Evolutionary conservation across 2,329 filamentous ascomycete genomes (phyloP).

Genomic region (Ramularia endophylla): DNA sequence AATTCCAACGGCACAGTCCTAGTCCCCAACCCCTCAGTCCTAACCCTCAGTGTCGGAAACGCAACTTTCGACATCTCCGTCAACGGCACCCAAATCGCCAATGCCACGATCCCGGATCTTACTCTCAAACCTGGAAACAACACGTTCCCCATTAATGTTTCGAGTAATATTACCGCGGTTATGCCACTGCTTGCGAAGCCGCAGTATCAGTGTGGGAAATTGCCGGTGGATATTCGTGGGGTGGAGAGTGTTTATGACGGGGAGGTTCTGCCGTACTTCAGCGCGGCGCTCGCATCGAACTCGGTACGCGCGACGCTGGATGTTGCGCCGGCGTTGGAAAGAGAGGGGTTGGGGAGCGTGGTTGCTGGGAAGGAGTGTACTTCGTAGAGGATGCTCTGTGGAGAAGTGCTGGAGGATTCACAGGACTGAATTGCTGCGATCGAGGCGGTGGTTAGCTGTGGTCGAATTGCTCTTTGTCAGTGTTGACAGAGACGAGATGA

Average conservation of each 20-base stretch:
- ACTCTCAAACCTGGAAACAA: constrained; percentile 55
- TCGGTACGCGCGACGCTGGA: background rate
- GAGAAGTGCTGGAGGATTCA: no score
- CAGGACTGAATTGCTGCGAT: no score
- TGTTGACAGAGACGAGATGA: no score
- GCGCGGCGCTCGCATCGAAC: background rate
- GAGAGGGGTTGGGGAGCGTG: background rate
- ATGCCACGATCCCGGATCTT: constrained; percentile 53
- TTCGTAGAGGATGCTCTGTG: background rate
- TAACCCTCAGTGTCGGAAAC: constrained; percentile 64
- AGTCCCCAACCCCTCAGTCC: constrained; percentile 59
- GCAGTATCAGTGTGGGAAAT: constrained; percentile 50
- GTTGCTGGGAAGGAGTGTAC: background rate
- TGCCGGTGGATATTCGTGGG: constrained; percentile 35
- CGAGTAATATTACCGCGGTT: constrained; percentile 47
- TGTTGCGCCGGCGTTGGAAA: background rate
- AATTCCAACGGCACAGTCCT: constrained; percentile 57
- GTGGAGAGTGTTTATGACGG: constrained; percentile 1
- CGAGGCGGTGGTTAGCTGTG: no score
- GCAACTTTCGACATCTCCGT: constrained; percentile 56
- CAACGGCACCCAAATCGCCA: constrained; percentile 48
- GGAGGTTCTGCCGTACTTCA: background rate
- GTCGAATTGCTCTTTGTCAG: no score
- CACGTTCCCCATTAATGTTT: constrained; percentile 49
- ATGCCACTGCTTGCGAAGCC: constrained; percentile 31